phyloP scores from a whole-genome alignment of 192 early-diverging fungal species.

The Glomus cerebriforme region DNA sequence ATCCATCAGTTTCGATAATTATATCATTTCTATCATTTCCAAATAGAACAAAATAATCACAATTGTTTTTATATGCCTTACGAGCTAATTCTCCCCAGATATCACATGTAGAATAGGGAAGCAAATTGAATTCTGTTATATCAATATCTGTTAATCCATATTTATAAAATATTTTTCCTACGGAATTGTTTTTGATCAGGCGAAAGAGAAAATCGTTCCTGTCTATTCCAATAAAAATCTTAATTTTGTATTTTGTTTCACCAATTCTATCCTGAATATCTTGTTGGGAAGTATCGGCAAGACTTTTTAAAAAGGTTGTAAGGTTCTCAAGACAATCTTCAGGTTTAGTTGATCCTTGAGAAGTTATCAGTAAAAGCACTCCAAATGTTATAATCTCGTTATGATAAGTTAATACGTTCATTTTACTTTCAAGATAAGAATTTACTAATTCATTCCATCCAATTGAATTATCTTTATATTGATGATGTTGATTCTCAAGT shows the following conservation, averaged over 20 bases:
- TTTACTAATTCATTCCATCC: not conserved
- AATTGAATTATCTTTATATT: not conserved
- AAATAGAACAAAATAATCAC: conserved; percentile 5
- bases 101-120: not conserved
- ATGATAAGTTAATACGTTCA: not conserved
- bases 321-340: not conserved
- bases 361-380: not conserved
- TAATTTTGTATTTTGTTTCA: not conserved
- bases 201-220: not conserved
- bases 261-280: not conserved
- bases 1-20: not conserved
- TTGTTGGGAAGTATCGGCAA: not conserved
- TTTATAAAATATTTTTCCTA: not conserved
- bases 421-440: not conserved
- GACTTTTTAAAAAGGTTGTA: not conserved
- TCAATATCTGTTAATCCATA: not conserved
- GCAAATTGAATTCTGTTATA: not conserved
- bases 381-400: not conserved
- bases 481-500: not conserved
- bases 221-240: not conserved
- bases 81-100: conserved; percentile 15
- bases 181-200: not conserved
- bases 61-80: not conserved
- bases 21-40: not conserved
- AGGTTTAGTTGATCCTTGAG: not conserved